Percentiles rank a stretch among this genome's conserved stretches.
These are phyloP conservation scores for Pseudogymnoascus sp. DNA, from an alignment of 2,329 filamentous ascomycete genomes.

Conservation along the genomic window DNA sequence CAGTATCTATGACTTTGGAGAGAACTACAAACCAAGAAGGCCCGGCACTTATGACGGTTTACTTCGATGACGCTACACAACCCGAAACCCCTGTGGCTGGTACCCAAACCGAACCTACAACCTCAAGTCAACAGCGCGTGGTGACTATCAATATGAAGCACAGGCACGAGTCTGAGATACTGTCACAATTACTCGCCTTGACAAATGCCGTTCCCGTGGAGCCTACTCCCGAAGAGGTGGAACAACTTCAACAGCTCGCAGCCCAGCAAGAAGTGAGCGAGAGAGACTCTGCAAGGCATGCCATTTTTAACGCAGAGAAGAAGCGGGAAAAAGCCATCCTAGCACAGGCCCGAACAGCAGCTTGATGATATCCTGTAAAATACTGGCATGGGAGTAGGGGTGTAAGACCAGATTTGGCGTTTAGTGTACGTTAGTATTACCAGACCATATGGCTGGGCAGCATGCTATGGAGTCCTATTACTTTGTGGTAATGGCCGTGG, in stretches of 20 bases:
- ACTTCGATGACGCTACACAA: conserved; percentile 44
- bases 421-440: conserved; percentile 10
- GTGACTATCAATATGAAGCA: conserved; percentile 55
- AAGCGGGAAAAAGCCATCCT: conserved; percentile 56
- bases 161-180: conserved; percentile 53
- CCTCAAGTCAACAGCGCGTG: conserved; percentile 34
- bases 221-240: conserved; percentile 52
- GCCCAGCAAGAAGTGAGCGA: conserved; percentile 45
- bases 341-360: conserved; percentile 41
- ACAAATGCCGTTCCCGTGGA: conserved; percentile 53
- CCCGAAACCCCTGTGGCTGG: conserved; percentile 35
- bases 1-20: conserved; percentile 73
- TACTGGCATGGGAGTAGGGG: conserved; percentile 1
- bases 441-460: not conserved
- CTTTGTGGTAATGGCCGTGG: conserved; percentile 6
- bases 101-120: conserved; percentile 32
- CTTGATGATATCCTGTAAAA: conserved; percentile 9
- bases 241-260: conserved; percentile 50
- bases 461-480: conserved; percentile 10
- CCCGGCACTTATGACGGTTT: conserved; percentile 57
- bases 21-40: conserved; percentile 52
- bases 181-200: conserved; percentile 53
- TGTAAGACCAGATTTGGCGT: conserved; percentile 4
- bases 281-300: conserved; percentile 47
- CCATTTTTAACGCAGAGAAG: conserved; percentile 47